Base-by-base conservation (phyloP, 306 rosid species). In the Ormosia emarginata region DNA sequence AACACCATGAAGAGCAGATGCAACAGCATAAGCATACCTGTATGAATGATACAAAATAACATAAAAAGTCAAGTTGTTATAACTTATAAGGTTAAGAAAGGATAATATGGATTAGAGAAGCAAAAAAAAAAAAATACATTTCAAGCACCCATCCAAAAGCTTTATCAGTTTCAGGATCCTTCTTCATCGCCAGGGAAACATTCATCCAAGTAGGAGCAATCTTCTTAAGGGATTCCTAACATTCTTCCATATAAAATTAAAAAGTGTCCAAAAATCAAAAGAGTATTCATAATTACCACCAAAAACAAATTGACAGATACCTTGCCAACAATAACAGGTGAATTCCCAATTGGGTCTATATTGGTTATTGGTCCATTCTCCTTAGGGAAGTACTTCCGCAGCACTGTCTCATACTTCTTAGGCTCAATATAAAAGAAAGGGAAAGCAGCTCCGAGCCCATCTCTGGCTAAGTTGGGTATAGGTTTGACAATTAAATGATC, bases 151-250 rank as follows among this genome's bases (percentile, higher is more conserved):
- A 96, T 74, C 99, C 99, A 82, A 96, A 96, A 87, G 99, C 97
- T 82, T 91, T 94, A 79, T 96, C 99, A 15, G 99, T 80, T 86
- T 93, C 97, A 78, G 99, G 99, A 87, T 96, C 98, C 84, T 94
- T 92, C 89, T 96, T 96, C 99, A 96, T 96, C 40, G 97, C 98
- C 87, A 96, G 73, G 72, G 99, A 96, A 81, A 96, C 72, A 86
- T 96, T 96, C 99, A 96, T 96, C 99, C 99, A 96, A 78, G 98
- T 94, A 41, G 98, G 99, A 81, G 99, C 99, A 90, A 96, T 96
- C 91, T 91, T 93, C 90, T 91, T 92, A 57, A 96, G 99, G 61
- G 91, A 86, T 80, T 91, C 91, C 99, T 96, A 63, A 53, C 33
- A 89, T 80, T 73, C 7, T 79, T 59, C 53, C 74, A 83, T n/a